phyloP scores from a whole-genome alignment of 441 rosid species.

The Erodium trifolium region DNA sequence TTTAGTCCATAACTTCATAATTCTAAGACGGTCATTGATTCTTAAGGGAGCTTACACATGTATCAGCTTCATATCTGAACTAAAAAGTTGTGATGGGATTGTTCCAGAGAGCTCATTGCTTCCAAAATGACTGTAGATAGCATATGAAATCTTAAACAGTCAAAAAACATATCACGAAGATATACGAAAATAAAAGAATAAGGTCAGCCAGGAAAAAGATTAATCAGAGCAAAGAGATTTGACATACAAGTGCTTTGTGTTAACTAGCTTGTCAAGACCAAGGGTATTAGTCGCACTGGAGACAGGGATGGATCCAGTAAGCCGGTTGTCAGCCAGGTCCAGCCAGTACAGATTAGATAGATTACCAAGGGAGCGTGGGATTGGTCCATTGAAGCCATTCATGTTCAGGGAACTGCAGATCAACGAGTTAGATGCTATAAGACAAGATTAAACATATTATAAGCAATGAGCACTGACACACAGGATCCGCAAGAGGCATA shows the following conservation, averaged over 20 bases:
- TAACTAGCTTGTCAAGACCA: slow-evolving; percentile 67
- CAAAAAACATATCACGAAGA: too few relatives aligned
- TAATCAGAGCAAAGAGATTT: too few relatives aligned
- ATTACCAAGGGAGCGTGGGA: slow-evolving; percentile 66
- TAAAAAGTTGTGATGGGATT: slow-evolving; percentile 55
- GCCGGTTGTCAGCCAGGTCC: slow-evolving; percentile 68
- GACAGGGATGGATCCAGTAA: slow-evolving; percentile 61
- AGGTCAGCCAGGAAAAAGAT: too few relatives aligned
- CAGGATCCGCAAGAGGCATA: too few relatives aligned
- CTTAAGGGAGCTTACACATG: slow-evolving; percentile 51
- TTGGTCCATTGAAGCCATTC: slow-evolving; percentile 52
- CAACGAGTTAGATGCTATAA: too few relatives aligned
- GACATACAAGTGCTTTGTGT: slow-evolving; percentile 63
- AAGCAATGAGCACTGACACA: too few relatives aligned
- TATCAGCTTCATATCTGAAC: slow-evolving; percentile 42
- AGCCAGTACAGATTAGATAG: slow-evolving; percentile 56
- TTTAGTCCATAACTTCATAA: too few relatives aligned
- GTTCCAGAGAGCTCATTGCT: slow-evolving; percentile 48
- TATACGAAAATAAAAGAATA: too few relatives aligned
- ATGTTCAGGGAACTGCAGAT: slow-evolving; percentile 57
- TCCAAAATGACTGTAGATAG: slow-evolving; percentile 53
- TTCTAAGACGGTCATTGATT: too few relatives aligned
- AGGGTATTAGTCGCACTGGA: slow-evolving; percentile 43
- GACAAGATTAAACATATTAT: too few relatives aligned
- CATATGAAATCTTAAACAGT: too few relatives aligned